Evolutionary conservation across 2,329 filamentous ascomycete species (phyloP), one percentile per base, ranked within the genome.

Genomic region (Cadophora sp.): DNA sequence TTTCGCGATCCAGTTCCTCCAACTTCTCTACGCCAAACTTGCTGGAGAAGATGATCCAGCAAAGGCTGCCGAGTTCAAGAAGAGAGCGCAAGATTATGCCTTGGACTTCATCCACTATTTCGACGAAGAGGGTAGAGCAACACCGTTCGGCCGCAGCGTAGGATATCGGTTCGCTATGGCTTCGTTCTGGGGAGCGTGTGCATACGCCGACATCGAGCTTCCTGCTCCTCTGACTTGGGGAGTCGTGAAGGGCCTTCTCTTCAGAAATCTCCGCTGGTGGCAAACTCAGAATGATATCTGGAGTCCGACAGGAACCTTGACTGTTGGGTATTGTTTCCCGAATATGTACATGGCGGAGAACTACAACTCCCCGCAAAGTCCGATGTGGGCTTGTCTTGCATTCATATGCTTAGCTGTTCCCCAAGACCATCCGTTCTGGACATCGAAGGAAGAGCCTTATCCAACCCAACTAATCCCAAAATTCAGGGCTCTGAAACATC

Each of bases 131-230:
- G 91, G 89, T 5, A 84, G 90, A 27, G 85, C 90, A 1, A 91
- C 93, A 61, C 91, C 92, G 0, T 95, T 93, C 71, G 92, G 92
- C 3, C 86, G 92, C 58, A 92, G 89, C 62, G 85, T 94, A 59
- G 92, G 90, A 7, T 95, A 95, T 77, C 87, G 91, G n/a, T 94
- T 93, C 77, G 91, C 91, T 59, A 94, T 94, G 88, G 89, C 90
- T n/a, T 91, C 88, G 0, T 94, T 94, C 80, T 94, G 91, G 91
- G 89, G 90, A 14, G 89, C 91, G 0, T 79, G 94, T 33, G 92
- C 90, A 0, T 93, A 93, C 73, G 91, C 91, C 4, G 89, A 89
- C 71, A 88, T 93, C 60, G 89, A 93, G 62, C 83, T 93, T 5
- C 91, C 91, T 0, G 83, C 83, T 8, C 91, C 91, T 0, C 80